phyloP scores from a whole-genome alignment of 2,329 filamentous ascomycete species.

The Fusarium sambucinum region DNA sequence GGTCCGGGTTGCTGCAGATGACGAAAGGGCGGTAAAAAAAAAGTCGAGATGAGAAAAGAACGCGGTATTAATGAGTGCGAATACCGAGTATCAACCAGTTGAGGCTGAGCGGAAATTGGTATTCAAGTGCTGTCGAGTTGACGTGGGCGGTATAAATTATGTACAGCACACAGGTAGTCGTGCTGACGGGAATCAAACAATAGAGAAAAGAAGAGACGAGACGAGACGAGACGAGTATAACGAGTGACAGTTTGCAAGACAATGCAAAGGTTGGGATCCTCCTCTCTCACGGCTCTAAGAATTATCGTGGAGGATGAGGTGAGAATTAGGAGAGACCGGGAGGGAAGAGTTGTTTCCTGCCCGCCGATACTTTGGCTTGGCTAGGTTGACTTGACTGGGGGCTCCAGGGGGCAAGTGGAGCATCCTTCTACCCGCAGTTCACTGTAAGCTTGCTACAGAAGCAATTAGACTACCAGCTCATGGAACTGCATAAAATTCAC shows the following conservation, averaged over 20 bases:
- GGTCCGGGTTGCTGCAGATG: slow-evolving; percentile 24
- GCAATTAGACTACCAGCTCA: slow-evolving; percentile 2
- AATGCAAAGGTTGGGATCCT: slow-evolving; percentile 45
- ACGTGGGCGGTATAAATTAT: slow-evolving; percentile 38
- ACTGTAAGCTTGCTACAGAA: slow-evolving; percentile 9
- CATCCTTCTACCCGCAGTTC: slow-evolving; percentile 6
- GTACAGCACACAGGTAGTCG: slow-evolving; percentile 17
- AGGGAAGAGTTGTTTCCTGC: slow-evolving; percentile 29
- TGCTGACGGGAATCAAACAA: slow-evolving; percentile 30
- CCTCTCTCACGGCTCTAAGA: slow-evolving; percentile 41
- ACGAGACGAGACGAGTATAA: slow-evolving; percentile 26
- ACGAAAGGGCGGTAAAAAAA: slow-evolving; percentile 11
- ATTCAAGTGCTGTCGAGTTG: slow-evolving; percentile 37
- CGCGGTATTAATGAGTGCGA: slow-evolving; percentile 39
- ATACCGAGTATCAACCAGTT: slow-evolving; percentile 30
- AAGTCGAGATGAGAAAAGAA: slow-evolving; percentile 29
- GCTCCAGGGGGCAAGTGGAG: slow-evolving; percentile 35
- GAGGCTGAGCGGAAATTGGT: slow-evolving; percentile 12
- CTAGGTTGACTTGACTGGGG: slow-evolving; percentile 22
- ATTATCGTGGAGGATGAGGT: slow-evolving; percentile 45
- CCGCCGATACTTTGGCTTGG: slow-evolving; percentile 18
- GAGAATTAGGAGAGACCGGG: slow-evolving; percentile 39
- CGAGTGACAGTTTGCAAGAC: slow-evolving; percentile 42
- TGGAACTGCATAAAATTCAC: slow-evolving; percentile 1
- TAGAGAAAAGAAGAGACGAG: slow-evolving; percentile 22